Percentiles rank a stretch among this genome's conserved stretches.
phyloP scores from a whole-genome alignment of 2,329 filamentous ascomycete genomes.

The Endocalyx cinctus region DNA sequence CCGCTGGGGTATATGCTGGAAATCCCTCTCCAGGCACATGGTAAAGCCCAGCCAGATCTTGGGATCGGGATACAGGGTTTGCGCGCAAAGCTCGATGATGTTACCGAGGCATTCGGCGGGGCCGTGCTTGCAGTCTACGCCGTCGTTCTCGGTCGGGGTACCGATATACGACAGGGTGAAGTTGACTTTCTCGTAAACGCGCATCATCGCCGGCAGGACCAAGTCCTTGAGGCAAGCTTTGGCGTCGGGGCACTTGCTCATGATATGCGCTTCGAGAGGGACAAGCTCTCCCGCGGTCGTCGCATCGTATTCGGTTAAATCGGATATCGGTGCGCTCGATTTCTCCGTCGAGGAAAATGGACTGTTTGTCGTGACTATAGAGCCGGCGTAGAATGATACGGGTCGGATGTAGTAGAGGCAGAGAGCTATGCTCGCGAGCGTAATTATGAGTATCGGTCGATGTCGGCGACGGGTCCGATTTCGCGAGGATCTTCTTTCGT shows the following conservation, averaged over 20 bases:
- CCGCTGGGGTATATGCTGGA: constrained; percentile 69
- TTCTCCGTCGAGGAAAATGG: neutral
- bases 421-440: constrained; percentile 15
- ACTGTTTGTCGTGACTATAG: neutral
- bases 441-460: constrained; percentile 17
- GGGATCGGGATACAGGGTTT: constrained; percentile 74
- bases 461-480: constrained; percentile 20
- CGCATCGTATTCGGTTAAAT: constrained; percentile 5
- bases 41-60: constrained; percentile 90
- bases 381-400: constrained; percentile 12
- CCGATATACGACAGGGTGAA: constrained; percentile 91
- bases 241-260: constrained; percentile 95
- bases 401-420: constrained; percentile 16
- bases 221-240: constrained; percentile 75
- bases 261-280: constrained; percentile 89
- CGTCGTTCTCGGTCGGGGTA: constrained; percentile 71
- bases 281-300: constrained; percentile 41
- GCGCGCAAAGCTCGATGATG: constrained; percentile 89
- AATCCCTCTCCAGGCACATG: constrained; percentile 80
- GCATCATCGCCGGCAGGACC: constrained; percentile 82
- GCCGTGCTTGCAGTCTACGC: constrained; percentile 84
- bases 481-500: constrained; percentile 23
- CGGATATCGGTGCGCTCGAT: neutral
- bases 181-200: constrained; percentile 76
- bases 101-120: constrained; percentile 87